These are phyloP conservation scores for Bryoglossum gracile DNA, from an alignment of 495 filamentous ascomycete genomes.

Conservation along the genomic window DNA sequence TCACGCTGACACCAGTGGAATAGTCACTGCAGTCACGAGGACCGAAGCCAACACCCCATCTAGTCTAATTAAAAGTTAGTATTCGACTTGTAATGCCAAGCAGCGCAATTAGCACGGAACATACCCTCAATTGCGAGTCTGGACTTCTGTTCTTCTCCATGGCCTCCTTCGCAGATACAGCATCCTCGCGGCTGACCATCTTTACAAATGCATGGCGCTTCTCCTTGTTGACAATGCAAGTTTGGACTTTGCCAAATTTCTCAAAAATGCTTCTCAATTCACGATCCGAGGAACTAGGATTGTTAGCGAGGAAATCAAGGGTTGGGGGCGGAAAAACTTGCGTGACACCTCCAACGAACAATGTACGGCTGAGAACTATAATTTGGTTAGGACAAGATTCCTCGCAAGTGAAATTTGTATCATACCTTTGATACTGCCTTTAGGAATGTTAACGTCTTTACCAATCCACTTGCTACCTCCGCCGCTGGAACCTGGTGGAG, in stretches of 20 bases:
- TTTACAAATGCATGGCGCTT: constrained; percentile 99
- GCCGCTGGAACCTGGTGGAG: constrained; percentile 35
- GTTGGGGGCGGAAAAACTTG: constrained; percentile 37
- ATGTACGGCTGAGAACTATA: constrained; percentile 79
- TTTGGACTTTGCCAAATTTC: constrained; percentile 81
- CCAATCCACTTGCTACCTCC: constrained; percentile 66
- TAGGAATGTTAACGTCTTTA: constrained; percentile 65
- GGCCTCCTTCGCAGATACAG: constrained; percentile 69
- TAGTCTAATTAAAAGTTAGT: constrained; percentile 51
- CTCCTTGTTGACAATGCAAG: constrained; percentile 94
- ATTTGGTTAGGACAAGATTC: constrained; percentile 19
- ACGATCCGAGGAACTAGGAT: constrained; percentile 59
- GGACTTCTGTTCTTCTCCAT: constrained; percentile 75
- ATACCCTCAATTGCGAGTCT: constrained; percentile 72
- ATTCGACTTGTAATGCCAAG: constrained; percentile 22
- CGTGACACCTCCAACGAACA: constrained; percentile 96
- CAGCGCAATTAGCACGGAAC: constrained; percentile 27
- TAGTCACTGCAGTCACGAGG: constrained; percentile 98
- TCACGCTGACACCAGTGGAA: constrained; percentile 82
- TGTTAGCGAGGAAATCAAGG: constrained; percentile 12
- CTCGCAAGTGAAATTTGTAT: not conserved
- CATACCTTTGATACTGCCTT: constrained; percentile 72
- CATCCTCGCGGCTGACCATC: constrained; percentile 84
- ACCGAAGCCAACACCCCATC: constrained; percentile 97
- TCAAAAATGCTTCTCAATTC: constrained; percentile 73